Percentiles rank a stretch among this genome's conserved stretches.
Conservation (phyloP, 306 rosid species). For the Begonia masoniana region DNA sequence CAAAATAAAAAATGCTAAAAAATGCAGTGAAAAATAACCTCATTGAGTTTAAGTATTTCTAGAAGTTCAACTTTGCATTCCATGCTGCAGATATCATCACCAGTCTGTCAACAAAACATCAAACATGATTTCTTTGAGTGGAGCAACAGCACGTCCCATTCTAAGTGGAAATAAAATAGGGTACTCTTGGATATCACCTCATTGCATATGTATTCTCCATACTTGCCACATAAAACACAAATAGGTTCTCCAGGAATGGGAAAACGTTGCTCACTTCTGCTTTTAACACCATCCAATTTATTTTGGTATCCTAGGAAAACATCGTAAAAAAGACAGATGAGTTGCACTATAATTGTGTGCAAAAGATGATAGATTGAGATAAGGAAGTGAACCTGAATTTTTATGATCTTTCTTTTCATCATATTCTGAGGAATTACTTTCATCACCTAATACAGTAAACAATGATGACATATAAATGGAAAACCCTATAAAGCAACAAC, state of each 20-base stretch:
- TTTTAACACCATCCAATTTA: constrained; percentile 33
- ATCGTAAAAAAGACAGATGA: constrained; percentile 2
- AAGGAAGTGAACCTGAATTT: constrained; percentile 26
- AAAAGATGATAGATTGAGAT: no score
- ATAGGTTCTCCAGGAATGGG: constrained; percentile 68
- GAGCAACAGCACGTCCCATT: not conserved
- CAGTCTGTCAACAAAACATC: constrained; percentile 37
- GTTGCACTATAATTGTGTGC: not conserved
- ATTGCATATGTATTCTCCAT: constrained; percentile 79
- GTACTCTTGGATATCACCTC: constrained; percentile 32
- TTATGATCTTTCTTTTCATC: constrained; percentile 30
- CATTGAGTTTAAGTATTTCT: constrained; percentile 26
- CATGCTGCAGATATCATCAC: constrained; percentile 81
- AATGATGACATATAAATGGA: not conserved
- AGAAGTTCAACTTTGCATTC: constrained; percentile 72
- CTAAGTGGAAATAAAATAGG: no score
- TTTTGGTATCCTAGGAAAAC: constrained; percentile 19
- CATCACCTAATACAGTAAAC: constrained; percentile 42
- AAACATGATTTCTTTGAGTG: no score
- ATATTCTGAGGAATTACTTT: constrained; percentile 30
- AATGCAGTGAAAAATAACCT: constrained; percentile 20
- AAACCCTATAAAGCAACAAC: not conserved
- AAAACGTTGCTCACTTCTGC: constrained; percentile 54
- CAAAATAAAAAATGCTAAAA: no score
- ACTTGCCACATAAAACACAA: constrained; percentile 76